Base-by-base conservation (phyloP, 257 asterid species). In the Cynanchum wilfordii region DNA sequence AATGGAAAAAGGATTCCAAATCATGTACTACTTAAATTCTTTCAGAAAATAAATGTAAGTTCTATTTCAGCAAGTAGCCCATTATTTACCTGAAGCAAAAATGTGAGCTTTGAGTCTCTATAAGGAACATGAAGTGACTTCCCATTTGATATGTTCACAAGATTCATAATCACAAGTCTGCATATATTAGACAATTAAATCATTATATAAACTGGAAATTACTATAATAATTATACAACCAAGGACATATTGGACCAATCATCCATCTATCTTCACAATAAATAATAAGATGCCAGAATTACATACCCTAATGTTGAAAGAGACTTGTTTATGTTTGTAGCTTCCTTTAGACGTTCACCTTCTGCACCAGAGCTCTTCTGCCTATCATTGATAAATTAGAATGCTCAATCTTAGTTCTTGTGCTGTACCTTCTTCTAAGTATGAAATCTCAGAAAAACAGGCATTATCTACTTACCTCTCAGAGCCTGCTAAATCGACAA, bases 361-460 rank as follows among this genome's bases (percentile, higher is more conserved):
- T 95, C 99, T 30, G 99, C 98, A 58, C 99, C 99, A 40, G 98
- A 91, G 82, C 99, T 95, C 87, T 95, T 92, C 84, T 95, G 99
- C 92, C 98, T 95, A 69, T 55, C 58, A 70, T 84, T 73, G 66
- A 47, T 72, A 60, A 66, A 70, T 70, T 72, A 56, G 50, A 54
- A 75, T 78, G 59, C 33, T 50, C 74, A 70, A 10, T 30, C 38
- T 7, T 55, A 17, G 58, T 68, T 7, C 47, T 19, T 20, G 70
- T 27, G 40, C 52, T 20, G 70, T 27, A 45, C 57, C 38, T 59
- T 71, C 36, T 52, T 19, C 71, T 57, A 45, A 73, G 70, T 56
- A 27, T 2, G 49, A 50, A 36, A 6, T 20, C 22, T 64, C 49
- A 64, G 44, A 36, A 36, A 19, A 64, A 36, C 11, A 36, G 50